phyloP scores from a whole-genome alignment of 148 eudicot species.

The Vaccinium darrowii region DNA sequence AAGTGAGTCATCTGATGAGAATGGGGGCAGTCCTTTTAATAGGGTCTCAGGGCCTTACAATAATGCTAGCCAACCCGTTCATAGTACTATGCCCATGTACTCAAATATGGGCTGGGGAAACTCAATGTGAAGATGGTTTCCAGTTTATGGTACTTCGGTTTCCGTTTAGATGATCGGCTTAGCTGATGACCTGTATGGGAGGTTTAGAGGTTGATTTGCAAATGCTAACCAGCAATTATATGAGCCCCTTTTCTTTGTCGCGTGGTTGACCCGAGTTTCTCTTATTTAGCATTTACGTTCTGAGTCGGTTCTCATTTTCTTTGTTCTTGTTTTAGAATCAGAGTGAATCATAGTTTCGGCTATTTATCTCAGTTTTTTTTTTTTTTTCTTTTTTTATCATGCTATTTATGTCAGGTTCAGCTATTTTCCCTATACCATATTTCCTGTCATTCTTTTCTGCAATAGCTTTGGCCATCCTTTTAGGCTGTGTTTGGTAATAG shows the following conservation, averaged over 20 bases:
- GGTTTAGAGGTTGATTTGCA: slow-evolving; percentile 27
- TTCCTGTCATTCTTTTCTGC: neutral
- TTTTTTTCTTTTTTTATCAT: neutral
- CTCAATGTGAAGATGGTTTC: slow-evolving; percentile 51
- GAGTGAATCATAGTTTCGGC: neutral
- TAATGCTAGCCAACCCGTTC: slow-evolving; percentile 54
- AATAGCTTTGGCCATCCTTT: neutral
- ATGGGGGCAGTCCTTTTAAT: slow-evolving; percentile 43
- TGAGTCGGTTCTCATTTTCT: slow-evolving; percentile 8
- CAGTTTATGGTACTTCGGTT: slow-evolving; percentile 23
- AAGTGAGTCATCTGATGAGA: slow-evolving; percentile 75
- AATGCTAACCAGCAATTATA: slow-evolving; percentile 40
- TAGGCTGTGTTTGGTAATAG: slow-evolving; percentile 4
- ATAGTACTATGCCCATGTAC: slow-evolving; percentile 56
- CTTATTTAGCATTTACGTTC: slow-evolving; percentile 3
- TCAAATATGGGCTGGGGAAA: slow-evolving; percentile 67
- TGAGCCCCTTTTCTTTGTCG: slow-evolving; percentile 14
- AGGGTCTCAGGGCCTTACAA: slow-evolving; percentile 40
- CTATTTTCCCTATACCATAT: neutral
- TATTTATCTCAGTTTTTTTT: neutral
- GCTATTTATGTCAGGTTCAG: neutral
- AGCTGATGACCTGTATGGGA: neutral
- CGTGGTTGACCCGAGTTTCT: neutral
- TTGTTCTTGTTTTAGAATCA: neutral
- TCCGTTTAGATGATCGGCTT: neutral